Percentiles rank a stretch among this genome's conserved stretches.
phyloP scores from a whole-genome alignment of 1,284 basidiomycete species.

The Trametes polyzona region DNA sequence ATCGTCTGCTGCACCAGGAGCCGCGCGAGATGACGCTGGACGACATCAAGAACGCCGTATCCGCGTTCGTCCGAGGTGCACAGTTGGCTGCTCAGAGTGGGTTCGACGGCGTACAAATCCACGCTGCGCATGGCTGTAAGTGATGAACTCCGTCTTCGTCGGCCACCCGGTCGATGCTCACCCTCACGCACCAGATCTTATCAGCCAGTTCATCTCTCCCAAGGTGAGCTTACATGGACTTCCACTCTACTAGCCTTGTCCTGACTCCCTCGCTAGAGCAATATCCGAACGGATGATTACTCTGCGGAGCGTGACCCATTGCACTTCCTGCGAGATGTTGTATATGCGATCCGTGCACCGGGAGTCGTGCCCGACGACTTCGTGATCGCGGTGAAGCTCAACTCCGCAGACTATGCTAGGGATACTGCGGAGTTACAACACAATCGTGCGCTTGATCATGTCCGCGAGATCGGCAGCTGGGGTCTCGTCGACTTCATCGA shows the following conservation, averaged over 20 bases:
- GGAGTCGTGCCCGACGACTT: slow-evolving; percentile 61
- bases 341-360: slow-evolving; percentile 58
- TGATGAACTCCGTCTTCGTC: slow-evolving; percentile 7
- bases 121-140: slow-evolving; percentile 89
- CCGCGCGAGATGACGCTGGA: slow-evolving; percentile 63
- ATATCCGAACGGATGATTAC: slow-evolving; percentile 70
- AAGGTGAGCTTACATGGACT: slow-evolving; percentile 52
- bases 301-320: slow-evolving; percentile 53
- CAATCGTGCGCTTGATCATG: slow-evolving; percentile 65
- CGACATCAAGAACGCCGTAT: slow-evolving; percentile 68
- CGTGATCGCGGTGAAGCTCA: slow-evolving; percentile 85
- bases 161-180: slow-evolving; percentile 5
- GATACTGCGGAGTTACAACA: slow-evolving; percentile 35
- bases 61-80: slow-evolving; percentile 75
- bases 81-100: slow-evolving; percentile 69
- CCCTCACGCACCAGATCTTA: slow-evolving; percentile 59
- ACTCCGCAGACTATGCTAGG: slow-evolving; percentile 81
- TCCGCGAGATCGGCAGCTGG: slow-evolving; percentile 67
- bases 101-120: slow-evolving; percentile 90
- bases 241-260: not conserved
- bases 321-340: slow-evolving; percentile 67
- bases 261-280: slow-evolving; percentile 56
- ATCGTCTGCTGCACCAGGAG: slow-evolving; percentile 61
- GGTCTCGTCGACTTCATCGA: slow-evolving; percentile 80
- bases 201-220: slow-evolving; percentile 84